phyloP scores from a whole-genome alignment of 768 basidiomycete genomes.

The Pulveroboletus sp. region DNA sequence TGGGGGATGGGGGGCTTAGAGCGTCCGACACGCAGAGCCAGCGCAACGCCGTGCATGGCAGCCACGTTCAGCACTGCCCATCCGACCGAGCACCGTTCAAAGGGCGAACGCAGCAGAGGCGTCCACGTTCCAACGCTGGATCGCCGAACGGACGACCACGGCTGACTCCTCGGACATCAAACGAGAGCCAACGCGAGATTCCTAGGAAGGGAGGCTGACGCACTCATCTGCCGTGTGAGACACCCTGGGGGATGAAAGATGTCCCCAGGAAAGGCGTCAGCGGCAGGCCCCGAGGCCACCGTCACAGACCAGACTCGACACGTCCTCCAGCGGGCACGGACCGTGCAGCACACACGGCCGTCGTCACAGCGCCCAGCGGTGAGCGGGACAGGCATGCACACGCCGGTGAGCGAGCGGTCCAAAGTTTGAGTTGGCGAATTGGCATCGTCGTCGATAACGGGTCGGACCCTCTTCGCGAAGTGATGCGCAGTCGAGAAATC shows the following conservation, averaged over 20 bases:
- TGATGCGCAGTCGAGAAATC: conserved; percentile 18
- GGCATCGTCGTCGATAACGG: conserved; percentile 3
- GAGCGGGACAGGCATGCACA: neutral
- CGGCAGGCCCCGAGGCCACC: conserved; percentile 15
- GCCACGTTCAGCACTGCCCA: conserved; percentile 14
- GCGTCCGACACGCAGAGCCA: neutral
- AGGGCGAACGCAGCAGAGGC: conserved; percentile 5
- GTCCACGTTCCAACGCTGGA: conserved; percentile 8
- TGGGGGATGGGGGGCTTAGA: conserved; percentile 1
- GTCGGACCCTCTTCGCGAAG: conserved; percentile 19
- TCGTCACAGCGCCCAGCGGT: neutral
- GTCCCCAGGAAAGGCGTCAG: conserved; percentile 9
- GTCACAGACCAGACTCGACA: neutral
- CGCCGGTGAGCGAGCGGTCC: neutral
- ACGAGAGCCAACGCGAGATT: conserved; percentile 4
- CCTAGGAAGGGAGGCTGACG: conserved; percentile 12
- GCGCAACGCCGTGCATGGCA: conserved; percentile 5
- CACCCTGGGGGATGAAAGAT: conserved; percentile 16
- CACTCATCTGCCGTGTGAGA: conserved; percentile 21
- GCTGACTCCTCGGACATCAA: conserved; percentile 27
- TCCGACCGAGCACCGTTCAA: conserved; percentile 6
- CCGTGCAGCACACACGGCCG: neutral
- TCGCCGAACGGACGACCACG: conserved; percentile 4
- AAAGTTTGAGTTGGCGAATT: conserved; percentile 10
- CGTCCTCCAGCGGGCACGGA: neutral